Evolutionary conservation across 139 green algal genomes (phyloP).

Genomic region (Tetradesmus obliquus): DNA sequence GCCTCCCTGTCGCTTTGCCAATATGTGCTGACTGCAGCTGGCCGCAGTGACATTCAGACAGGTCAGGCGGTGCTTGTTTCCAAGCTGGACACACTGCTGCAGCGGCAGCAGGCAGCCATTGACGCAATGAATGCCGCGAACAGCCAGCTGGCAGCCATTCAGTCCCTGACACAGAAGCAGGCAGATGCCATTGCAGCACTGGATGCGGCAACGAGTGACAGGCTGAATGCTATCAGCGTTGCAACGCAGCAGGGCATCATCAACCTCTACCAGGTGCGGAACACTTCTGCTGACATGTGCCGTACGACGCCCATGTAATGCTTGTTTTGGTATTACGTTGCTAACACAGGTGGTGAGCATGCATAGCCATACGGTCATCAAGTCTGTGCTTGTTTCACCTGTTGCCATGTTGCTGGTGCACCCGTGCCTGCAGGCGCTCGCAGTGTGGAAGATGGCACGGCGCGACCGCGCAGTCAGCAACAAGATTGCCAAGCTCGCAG

Average conservation of each 20-base stretch:
- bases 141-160: slow-evolving; percentile 55
- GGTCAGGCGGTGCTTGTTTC: slow-evolving; percentile 62
- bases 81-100: slow-evolving; percentile 60
- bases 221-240: slow-evolving; percentile 73
- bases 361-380: background rate
- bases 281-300: too few relatives aligned
- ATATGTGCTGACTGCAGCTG: slow-evolving; percentile 1
- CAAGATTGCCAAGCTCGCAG: slow-evolving; percentile 69
- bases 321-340: background rate
- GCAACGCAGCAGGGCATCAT: slow-evolving; percentile 71
- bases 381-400: background rate
- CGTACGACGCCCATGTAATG: too few relatives aligned
- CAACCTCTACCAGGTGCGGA: slow-evolving; percentile 54
- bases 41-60: slow-evolving; percentile 65
- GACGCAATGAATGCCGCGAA: slow-evolving; percentile 53
- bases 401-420: background rate
- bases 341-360: background rate
- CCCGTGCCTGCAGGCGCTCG: slow-evolving; percentile 58
- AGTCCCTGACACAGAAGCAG: slow-evolving; percentile 60
- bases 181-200: slow-evolving; percentile 61
- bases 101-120: slow-evolving; percentile 70
- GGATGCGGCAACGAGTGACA: slow-evolving; percentile 59
- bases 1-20: background rate
- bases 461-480: slow-evolving; percentile 52
- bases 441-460: slow-evolving; percentile 74